Conservation (phyloP, 208 protist species). For the Porcisia deanei region DNA sequence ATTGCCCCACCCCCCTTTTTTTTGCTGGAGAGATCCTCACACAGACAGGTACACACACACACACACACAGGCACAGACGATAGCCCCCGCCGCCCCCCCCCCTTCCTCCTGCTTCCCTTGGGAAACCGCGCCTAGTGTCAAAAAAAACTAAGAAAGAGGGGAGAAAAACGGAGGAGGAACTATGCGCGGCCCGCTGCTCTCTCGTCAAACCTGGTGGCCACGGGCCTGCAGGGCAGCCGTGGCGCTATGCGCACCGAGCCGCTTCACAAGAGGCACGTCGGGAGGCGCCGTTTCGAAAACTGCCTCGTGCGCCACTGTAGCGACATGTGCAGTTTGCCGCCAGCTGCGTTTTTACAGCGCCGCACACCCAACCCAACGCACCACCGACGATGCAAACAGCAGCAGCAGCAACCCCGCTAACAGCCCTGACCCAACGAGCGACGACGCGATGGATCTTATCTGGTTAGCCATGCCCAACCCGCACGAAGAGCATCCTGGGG, state of each 20-base stretch:
- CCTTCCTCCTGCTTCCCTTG: neutral
- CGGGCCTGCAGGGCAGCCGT: neutral
- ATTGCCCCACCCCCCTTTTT: neutral
- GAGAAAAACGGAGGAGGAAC: neutral
- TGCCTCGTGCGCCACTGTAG: neutral
- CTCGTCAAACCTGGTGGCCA: neutral
- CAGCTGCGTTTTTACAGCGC: neutral
- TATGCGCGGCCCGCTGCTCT: constrained; percentile 3
- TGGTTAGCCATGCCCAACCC: constrained; percentile 11
- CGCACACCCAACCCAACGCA: neutral
- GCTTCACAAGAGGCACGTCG: neutral
- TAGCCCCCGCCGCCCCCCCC: neutral
- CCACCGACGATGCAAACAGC: neutral
- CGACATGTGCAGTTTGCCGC: neutral
- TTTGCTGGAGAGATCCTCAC: neutral
- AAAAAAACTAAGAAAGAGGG: neutral
- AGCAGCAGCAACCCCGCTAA: neutral
- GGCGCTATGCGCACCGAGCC: neutral
- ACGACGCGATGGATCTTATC: constrained; percentile 29
- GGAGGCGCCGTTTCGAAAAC: neutral
- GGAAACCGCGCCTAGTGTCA: too few relatives aligned
- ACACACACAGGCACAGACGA: neutral
- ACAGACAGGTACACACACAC: neutral
- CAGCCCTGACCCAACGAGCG: neutral
- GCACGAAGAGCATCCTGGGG: neutral